These are phyloP conservation scores for Corynascus novoguineensis DNA, from an alignment of 495 filamentous ascomycete genomes.

Conservation along the genomic window DNA sequence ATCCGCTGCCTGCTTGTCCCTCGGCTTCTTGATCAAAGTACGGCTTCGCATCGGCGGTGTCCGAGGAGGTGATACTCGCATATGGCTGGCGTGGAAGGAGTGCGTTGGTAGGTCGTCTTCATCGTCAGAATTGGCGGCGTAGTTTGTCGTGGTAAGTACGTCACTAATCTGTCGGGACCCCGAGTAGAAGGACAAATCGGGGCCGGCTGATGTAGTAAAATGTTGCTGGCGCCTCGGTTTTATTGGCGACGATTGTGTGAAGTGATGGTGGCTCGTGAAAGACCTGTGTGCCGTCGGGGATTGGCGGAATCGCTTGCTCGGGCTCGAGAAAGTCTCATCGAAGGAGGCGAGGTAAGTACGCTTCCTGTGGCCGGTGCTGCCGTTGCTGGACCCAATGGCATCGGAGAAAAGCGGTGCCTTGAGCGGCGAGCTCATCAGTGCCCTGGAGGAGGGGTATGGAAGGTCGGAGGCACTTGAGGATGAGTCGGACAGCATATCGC, in stretches of 20 bases:
- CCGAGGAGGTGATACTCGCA: slow-evolving; percentile 70
- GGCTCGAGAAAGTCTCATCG: slow-evolving; percentile 41
- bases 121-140: slow-evolving; percentile 63
- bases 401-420: slow-evolving; percentile 67
- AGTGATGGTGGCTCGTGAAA: slow-evolving; percentile 51
- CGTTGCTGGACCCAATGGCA: slow-evolving; percentile 54
- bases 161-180: slow-evolving; percentile 54
- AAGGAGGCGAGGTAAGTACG: slow-evolving; percentile 51
- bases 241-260: slow-evolving; percentile 78
- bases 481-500: slow-evolving; percentile 68
- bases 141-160: slow-evolving; percentile 54
- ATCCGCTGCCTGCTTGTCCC: slow-evolving; percentile 9
- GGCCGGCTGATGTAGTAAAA: slow-evolving; percentile 56
- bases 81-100: slow-evolving; percentile 54
- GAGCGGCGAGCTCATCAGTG: slow-evolving; percentile 58
- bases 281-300: slow-evolving; percentile 58
- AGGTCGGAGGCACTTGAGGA: slow-evolving; percentile 66
- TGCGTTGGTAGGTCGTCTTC: slow-evolving; percentile 74
- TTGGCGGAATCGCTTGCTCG: slow-evolving; percentile 63
- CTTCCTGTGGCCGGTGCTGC: slow-evolving; percentile 51
- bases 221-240: slow-evolving; percentile 58
- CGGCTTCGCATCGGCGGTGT: slow-evolving; percentile 69
- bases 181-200: slow-evolving; percentile 65
- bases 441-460: slow-evolving; percentile 44
- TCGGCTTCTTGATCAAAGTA: slow-evolving; percentile 33